Base-by-base conservation (phyloP, 1,284 basidiomycete species). In the Naganishia sp. region DNA sequence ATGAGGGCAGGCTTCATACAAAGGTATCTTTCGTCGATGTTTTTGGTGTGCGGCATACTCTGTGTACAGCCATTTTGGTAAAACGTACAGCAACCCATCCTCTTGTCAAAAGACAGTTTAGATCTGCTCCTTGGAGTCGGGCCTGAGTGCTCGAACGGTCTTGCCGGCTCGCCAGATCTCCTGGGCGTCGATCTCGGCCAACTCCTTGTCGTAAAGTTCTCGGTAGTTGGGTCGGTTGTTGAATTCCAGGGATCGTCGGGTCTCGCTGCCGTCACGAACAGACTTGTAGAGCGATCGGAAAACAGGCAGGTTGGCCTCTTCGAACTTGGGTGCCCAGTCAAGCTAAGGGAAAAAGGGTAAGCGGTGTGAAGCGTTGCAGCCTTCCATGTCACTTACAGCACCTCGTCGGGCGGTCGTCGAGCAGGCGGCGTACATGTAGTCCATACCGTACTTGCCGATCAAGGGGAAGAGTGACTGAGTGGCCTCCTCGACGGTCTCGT, bases 381-480 rank as follows among this genome's bases (percentile, higher is more conserved):
- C 16, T 21, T 25, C 11, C 33, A 13, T 23, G 9, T 2, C 4
- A 65, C 46, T 44, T 66, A 96, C 89, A 54, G 94, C 94, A 77
- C 95, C 96, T 72, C 95, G 94, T 75, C 95, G 94, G 66, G 96
- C 96, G 63, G 96, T 99, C 72, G 95, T 99, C 46, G 96, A 99
- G 85, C 96, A 99, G 55, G 94, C 94, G 77, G 90, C 89, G 86
- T 89, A 98, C 95, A 98, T 98, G 88, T 98, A 97, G 84, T 99
- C 95, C 96, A 97, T 97, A 70, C 92, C 92, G 80, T 96, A 90
- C 78, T 90, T 87, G 75, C 94, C 95, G 75, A 99, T 93, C 77
- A 99, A 83, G 69, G 96, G 95, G 86, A 93, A 98, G 72, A 99
- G 88, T 64, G 94, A 97, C 81, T 98, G 94, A 59, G 96, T 97